Evolutionary conservation across 441 rosid genomes (phyloP), one percentile per base, ranked within the genome.

Genomic region (Adansonia madagascariensis): DNA sequence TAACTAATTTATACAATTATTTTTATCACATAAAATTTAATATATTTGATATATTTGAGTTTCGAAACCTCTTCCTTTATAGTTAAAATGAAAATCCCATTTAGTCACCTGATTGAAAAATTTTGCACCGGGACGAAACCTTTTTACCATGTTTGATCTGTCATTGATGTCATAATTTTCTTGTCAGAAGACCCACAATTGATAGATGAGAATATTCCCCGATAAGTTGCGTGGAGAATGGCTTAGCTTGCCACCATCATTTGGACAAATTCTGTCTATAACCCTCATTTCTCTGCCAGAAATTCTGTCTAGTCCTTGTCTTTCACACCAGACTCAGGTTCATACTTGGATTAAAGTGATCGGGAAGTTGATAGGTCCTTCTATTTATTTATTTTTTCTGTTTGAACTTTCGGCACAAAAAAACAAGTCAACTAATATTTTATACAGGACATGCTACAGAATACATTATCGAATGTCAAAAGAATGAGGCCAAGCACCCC

Each of bases 401-500:
- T 46, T 47, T 27, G 8, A 71, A 4, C 74, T 71, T 52, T 71
- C 24, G 47, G 47, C 20, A 15, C 15, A 71, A 52, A 27, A 52
- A 31, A 15, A 71, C 0, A 8, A 27, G 74, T 71, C 62, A 71
- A 71, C 20, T 31, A n/a, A 35, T 31, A 27, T 53, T 52, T 71
- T 31, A 31, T 50, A 50, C 53, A 18, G 53, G 15, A 5, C 24
- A 10, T 43, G 71, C 31, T 10, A 18, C 53, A 18, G 55, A 4
- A 18, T 18, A 20, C 31, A 10, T 9, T 10, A 8, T 60, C n/a
- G 35, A 27, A 50, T 70, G 60, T 50, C 74, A 50, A 70, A 67
- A 70, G 61, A 50, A 52, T 15, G 61, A 70, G 74, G 60, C 74
- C 59, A 14, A 49, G 59, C 60, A 49, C 73, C 44, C 73, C 49